phyloP scores from a whole-genome alignment of 1,284 basidiomycete genomes.

The Cerioporus squamosus region DNA sequence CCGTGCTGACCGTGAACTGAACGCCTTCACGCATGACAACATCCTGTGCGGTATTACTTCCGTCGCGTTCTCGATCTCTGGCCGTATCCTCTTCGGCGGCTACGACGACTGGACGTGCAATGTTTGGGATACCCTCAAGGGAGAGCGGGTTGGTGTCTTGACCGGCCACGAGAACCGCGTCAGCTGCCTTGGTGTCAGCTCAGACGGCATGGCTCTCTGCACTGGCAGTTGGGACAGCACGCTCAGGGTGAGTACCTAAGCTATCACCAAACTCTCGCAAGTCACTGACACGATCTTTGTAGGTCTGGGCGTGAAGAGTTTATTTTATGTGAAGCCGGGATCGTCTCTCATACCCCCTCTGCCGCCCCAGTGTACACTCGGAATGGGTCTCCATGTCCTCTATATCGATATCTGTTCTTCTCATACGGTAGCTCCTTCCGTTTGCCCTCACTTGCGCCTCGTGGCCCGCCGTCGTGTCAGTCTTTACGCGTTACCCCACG shows the following conservation, averaged over 20 bases:
- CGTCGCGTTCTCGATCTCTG: slow-evolving; percentile 96
- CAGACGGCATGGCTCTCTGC: slow-evolving; percentile 97
- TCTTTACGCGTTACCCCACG: slow-evolving; percentile 56
- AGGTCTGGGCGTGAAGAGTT: slow-evolving; percentile 50
- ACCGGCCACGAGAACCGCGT: slow-evolving; percentile 98
- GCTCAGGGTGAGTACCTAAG: slow-evolving; percentile 73
- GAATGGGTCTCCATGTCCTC: slow-evolving; percentile 17
- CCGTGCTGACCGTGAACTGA: slow-evolving; percentile 95
- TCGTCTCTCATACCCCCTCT: slow-evolving; percentile 29
- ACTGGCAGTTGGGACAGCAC: slow-evolving; percentile 98
- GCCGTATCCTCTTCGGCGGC: slow-evolving; percentile 96
- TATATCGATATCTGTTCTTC: slow-evolving; percentile 30
- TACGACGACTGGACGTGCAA: slow-evolving; percentile 99
- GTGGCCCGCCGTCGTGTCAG: slow-evolving; percentile 52
- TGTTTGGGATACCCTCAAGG: slow-evolving; percentile 99
- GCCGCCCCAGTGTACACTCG: slow-evolving; percentile 19
- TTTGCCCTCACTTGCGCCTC: slow-evolving; percentile 23
- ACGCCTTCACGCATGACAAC: slow-evolving; percentile 97
- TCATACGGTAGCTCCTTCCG: slow-evolving; percentile 43
- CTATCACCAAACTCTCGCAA: too few species aligned
- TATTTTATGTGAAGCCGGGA: slow-evolving; percentile 11
- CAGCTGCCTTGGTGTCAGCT: slow-evolving; percentile 93
- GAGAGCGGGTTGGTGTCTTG: slow-evolving; percentile 95
- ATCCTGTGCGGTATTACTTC: slow-evolving; percentile 99
- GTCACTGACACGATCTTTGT: neutral